Evolutionary conservation across 2,329 filamentous ascomycete genomes (phyloP), one percentile per base, ranked within the genome.

Genomic region (Arachnopeziza araneosa): DNA sequence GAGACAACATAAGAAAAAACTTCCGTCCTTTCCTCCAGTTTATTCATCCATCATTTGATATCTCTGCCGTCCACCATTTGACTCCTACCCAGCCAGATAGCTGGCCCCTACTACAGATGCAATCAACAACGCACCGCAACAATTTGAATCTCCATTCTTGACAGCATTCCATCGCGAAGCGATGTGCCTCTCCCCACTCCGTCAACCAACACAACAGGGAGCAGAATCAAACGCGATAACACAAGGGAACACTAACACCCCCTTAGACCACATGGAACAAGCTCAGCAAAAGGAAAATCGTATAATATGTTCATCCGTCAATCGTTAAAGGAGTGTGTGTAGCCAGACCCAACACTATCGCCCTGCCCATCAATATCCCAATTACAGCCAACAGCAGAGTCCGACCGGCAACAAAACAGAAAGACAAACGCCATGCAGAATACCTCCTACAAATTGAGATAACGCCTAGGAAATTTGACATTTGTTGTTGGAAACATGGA

Each of bases 251-350:
- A 19, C 36, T 3, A 44, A 44, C 36, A 14, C 5, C 6, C 36
- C 36, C 10, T 4, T 6, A 44, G 12, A 44, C 36, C 36, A 44
- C 36, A 44, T 14, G 36, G 36, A 14, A 17, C 36, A 44, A 52
- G 26, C 26, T 30, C 26, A 9, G 9, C 26, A 7, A 52, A 68
- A 69, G 60, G 62, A 65, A 65, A 69, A 58, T 69, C 66, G 66
- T 69, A 61, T 67, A 65, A 52, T 65, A 64, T 67, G 61, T 63
- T 66, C 64, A 65, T 66, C 60, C 66, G 62, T 69, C 60, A 65
- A 59, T 68, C 66, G 52, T 67, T n/a, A 65, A 68, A 68, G 61
- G 66, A 68, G 64, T 66, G 66, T 67, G 58, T 56, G 44, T 52
- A 55, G 54, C 50, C 30, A 55, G 44, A 22, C 32, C 57, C 56